These are phyloP conservation scores for Gossypium australe DNA, from an alignment of 345 rosid genomes.

Conservation along the genomic window DNA sequence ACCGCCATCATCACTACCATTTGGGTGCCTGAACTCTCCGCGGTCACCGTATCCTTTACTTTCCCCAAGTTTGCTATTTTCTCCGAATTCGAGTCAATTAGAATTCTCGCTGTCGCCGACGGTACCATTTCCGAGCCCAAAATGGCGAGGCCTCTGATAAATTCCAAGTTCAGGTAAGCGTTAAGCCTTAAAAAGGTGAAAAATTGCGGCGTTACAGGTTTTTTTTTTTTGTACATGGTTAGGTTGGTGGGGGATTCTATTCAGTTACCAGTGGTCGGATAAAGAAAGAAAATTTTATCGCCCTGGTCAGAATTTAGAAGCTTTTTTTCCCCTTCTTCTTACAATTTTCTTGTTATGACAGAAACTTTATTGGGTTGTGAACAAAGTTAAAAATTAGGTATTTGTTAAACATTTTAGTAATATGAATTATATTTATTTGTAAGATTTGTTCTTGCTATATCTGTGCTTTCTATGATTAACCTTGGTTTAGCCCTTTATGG, in stretches of 20 bases:
- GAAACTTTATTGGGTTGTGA: not conserved
- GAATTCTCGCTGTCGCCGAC: constrained; percentile 69
- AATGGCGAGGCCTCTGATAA: constrained; percentile 48
- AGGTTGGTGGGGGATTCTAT: constrained; percentile 17
- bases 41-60: constrained; percentile 53
- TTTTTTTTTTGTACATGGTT: constrained; percentile 19
- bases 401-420: not conserved
- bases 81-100: constrained; percentile 52
- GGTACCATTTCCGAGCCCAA: constrained; percentile 68
- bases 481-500: not conserved
- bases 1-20: constrained; percentile 42
- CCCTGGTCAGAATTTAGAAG: constrained; percentile 10
- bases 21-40: constrained; percentile 82
- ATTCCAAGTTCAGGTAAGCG: constrained; percentile 6
- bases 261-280: constrained; percentile 18
- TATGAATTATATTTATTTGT: not conserved
- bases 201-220: not conserved
- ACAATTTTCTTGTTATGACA: not conserved
- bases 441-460: not conserved
- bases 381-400: not conserved
- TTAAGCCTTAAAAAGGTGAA: not conserved
- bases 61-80: constrained; percentile 57
- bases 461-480: not conserved
- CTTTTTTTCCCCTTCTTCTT: not conserved
- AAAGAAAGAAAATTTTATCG: not conserved